Percentiles rank a stretch among this genome's conserved stretches.
These are phyloP conservation scores for Tuctoria greenei DNA, from an alignment of 176 grass and related monocot species.

Conservation along the genomic window DNA sequence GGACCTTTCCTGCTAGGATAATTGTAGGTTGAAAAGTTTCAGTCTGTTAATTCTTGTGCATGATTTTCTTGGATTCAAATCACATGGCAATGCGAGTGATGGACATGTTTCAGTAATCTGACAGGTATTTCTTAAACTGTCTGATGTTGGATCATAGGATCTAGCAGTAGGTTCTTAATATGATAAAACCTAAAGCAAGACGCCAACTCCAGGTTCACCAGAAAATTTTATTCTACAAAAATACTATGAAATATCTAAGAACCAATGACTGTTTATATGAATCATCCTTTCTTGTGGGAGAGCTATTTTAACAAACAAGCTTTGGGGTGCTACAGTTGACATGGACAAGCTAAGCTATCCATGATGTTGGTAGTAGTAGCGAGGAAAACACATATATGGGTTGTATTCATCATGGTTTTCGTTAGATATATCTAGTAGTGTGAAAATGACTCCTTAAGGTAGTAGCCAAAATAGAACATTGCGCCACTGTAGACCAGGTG, in stretches of 20 bases:
- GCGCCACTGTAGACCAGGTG: not conserved
- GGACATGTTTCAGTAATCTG: not conserved
- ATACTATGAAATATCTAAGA: conserved; percentile 3
- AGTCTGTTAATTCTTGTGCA: not conserved
- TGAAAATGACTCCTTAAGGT: conserved; percentile 19
- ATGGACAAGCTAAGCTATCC: conserved; percentile 1
- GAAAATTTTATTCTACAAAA: not conserved
- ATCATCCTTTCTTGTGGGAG: not conserved
- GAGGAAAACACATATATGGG: not conserved
- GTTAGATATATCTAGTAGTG: not conserved
- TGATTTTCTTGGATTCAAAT: not conserved
- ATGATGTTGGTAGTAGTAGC: not conserved
- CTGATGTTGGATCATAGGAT: not conserved
- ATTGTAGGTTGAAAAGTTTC: not conserved
- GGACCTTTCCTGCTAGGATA: not conserved
- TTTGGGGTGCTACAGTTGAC: not conserved
- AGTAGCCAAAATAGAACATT: not conserved
- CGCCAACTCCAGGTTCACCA: not conserved
- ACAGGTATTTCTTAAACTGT: not conserved
- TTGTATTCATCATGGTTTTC: not conserved
- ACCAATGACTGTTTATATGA: not conserved
- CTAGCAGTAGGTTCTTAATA: not conserved
- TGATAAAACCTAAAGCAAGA: conserved; percentile 12
- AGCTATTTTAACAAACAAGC: not conserved
- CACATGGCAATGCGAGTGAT: not conserved